Evolutionary conservation across 2,329 filamentous ascomycete genomes (phyloP).

Genomic region (Thelonectria blattea): DNA sequence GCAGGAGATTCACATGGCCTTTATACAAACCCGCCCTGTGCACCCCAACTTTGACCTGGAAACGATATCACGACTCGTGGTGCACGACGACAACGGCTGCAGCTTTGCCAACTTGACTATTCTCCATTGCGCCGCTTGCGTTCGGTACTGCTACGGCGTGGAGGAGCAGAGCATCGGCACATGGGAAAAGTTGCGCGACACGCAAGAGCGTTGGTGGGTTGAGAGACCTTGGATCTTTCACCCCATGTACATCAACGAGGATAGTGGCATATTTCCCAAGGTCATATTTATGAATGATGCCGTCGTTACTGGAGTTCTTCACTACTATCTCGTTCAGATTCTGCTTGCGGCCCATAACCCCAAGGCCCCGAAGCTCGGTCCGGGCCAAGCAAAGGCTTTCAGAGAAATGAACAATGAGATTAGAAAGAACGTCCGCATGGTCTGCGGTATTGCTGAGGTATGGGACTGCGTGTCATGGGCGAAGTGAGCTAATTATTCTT

Average conservation of each 20-base stretch:
- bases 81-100: conserved; percentile 35
- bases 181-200: conserved; percentile 31
- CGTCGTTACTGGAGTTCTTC: conserved; percentile 37
- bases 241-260: conserved; percentile 33
- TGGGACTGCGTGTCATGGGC: background rate
- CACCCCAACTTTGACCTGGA: conserved; percentile 37
- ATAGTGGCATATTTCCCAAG: conserved; percentile 29
- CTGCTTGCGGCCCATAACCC: conserved; percentile 40
- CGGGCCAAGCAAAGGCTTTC: conserved; percentile 35
- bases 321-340: conserved; percentile 39
- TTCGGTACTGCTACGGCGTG: conserved; percentile 38
- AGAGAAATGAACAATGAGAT: conserved; percentile 38
- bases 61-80: conserved; percentile 29
- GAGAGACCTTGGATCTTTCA: conserved; percentile 40
- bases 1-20: conserved; percentile 42
- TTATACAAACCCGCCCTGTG: conserved; percentile 39
- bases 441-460: conserved; percentile 41
- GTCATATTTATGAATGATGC: conserved; percentile 38
- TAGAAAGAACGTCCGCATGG: conserved; percentile 36
- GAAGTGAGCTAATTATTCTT: background rate
- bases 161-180: conserved; percentile 35
- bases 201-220: conserved; percentile 39
- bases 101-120: conserved; percentile 38
- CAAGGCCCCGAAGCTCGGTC: conserved; percentile 35
- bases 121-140: conserved; percentile 37